phyloP scores from a whole-genome alignment of 345 rosid genomes.

The Turnera subulata region DNA sequence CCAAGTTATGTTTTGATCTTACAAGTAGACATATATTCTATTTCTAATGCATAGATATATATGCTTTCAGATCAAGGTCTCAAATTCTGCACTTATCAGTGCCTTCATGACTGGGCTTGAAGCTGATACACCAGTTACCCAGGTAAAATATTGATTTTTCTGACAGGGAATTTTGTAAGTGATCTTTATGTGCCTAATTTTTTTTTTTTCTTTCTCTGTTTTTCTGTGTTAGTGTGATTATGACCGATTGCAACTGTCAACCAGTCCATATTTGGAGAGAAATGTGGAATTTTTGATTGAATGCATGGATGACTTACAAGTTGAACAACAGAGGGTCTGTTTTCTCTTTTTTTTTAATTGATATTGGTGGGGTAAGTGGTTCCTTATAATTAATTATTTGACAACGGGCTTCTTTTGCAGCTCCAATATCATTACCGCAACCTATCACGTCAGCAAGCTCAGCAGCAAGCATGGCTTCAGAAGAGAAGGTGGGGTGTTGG shows the following conservation, averaged over 20 bases:
- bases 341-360: conserved; percentile 8
- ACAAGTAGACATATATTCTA: no score
- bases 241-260: conserved; percentile 83
- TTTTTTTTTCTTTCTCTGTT: neutral
- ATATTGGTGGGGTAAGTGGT: neutral
- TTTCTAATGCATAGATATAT: neutral
- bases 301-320: conserved; percentile 94
- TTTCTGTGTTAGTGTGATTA: conserved; percentile 63
- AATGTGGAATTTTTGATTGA: conserved; percentile 93
- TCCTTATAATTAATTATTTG: neutral
- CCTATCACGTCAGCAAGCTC: conserved; percentile 91
- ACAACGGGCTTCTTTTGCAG: conserved; percentile 35
- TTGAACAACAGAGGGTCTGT: conserved; percentile 89
- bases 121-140: conserved; percentile 81
- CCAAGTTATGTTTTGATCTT: no score
- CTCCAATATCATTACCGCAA: conserved; percentile 83
- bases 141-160: conserved; percentile 39
- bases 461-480: conserved; percentile 99
- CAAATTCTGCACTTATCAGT: conserved; percentile 95
- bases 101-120: conserved; percentile 97
- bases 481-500: conserved; percentile 67
- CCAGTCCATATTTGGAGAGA: conserved; percentile 77
- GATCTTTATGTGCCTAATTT: no score
- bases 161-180: neutral
- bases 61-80: conserved; percentile 76